These are phyloP conservation scores for Rosa lucieae DNA, from an alignment of 306 rosid species.

Conservation along the genomic window DNA sequence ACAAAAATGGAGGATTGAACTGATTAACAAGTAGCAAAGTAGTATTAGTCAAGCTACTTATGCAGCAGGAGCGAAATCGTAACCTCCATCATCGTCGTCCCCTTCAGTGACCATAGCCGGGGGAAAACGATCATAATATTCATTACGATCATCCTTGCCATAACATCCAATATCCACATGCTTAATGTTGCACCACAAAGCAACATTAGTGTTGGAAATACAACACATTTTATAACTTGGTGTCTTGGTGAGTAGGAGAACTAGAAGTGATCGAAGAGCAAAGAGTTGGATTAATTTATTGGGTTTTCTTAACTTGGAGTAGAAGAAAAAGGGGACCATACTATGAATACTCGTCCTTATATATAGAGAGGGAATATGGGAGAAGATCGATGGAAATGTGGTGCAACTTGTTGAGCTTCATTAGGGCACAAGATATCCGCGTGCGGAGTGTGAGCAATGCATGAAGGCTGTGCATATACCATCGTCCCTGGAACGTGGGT, in stretches of 20 bases:
- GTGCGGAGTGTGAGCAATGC: constrained; percentile 34
- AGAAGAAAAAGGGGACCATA: neutral
- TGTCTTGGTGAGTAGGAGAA: neutral
- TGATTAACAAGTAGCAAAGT: too few relatives aligned
- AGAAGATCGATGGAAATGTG: neutral
- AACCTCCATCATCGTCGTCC: constrained; percentile 26
- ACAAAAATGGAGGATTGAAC: neutral
- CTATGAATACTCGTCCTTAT: neutral
- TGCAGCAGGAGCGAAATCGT: constrained; percentile 59
- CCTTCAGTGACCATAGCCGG: constrained; percentile 4
- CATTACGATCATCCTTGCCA: neutral
- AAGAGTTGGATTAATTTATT: neutral
- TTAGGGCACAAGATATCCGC: constrained; percentile 25
- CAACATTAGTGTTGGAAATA: constrained; percentile 23
- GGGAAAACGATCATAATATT: neutral
- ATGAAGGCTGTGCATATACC: neutral
- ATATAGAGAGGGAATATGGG: constrained; percentile 1
- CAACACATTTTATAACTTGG: constrained; percentile 16
- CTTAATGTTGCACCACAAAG: constrained; percentile 19
- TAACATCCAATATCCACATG: neutral
- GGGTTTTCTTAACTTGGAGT: neutral
- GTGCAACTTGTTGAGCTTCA: neutral
- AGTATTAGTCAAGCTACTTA: neutral
- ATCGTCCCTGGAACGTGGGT: neutral
- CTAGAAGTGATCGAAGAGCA: neutral